phyloP scores from a whole-genome alignment of 1,139 yeast genomes.

The Candida albicans region DNA sequence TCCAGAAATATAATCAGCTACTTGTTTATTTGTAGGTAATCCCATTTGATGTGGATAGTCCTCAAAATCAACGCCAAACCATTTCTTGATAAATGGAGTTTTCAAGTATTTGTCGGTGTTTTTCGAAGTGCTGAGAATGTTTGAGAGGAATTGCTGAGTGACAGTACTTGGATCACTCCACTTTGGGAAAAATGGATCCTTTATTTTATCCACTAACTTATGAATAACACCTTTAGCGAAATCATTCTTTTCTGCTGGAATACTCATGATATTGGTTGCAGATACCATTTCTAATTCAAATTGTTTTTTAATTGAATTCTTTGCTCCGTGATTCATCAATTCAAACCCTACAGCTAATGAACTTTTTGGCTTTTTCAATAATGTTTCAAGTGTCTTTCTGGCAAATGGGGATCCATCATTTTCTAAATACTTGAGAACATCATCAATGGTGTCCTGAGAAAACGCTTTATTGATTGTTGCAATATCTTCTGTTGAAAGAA shows the following conservation, averaged over 20 bases:
- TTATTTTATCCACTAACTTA: conserved; percentile 64
- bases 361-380: conserved; percentile 68
- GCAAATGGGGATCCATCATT: conserved; percentile 69
- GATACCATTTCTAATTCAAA: conserved; percentile 72
- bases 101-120: conserved; percentile 31
- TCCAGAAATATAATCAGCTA: conserved; percentile 62
- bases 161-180: conserved; percentile 42
- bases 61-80: conserved; percentile 53
- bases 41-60: conserved; percentile 79
- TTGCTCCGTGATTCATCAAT: conserved; percentile 62
- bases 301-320: conserved; percentile 62
- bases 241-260: conserved; percentile 55
- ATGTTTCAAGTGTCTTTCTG: conserved; percentile 51
- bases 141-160: conserved; percentile 22
- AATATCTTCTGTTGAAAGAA: conserved; percentile 56
- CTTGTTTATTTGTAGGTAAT: conserved; percentile 67
- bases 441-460: conserved; percentile 56
- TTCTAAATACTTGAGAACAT: conserved; percentile 57
- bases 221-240: conserved; percentile 78
- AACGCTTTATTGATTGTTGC: conserved; percentile 70
- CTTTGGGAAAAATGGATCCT: conserved; percentile 48
- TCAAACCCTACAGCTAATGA: conserved; percentile 75
- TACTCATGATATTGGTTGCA: conserved; percentile 72
- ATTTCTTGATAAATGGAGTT: conserved; percentile 43
- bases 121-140: conserved; percentile 24